phyloP scores from a whole-genome alignment of 2,329 filamentous ascomycete species.

The Sporothrix schenckii region DNA sequence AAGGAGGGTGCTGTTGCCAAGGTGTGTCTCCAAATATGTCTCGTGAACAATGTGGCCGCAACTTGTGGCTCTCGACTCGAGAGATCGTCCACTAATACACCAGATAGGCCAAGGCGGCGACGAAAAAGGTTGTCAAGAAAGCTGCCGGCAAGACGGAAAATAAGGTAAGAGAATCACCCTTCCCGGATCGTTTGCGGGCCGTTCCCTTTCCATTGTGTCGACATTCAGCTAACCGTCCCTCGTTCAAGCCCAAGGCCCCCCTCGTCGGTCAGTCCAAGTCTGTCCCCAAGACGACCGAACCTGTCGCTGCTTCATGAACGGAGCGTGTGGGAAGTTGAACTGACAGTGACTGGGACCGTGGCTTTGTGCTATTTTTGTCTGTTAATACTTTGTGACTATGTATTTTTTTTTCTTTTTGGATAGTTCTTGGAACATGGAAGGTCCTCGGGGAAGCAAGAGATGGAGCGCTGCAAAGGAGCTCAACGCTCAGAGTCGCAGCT shows the following conservation, averaged over 20 bases:
- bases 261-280: constrained; percentile 9
- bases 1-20: constrained; percentile 42
- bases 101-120: constrained; percentile 35
- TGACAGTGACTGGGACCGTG: neutral
- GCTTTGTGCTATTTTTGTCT: neutral
- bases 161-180: constrained; percentile 32
- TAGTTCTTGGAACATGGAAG: too few species aligned
- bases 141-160: constrained; percentile 38
- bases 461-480: neutral
- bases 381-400: too few species aligned
- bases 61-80: neutral
- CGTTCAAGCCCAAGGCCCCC: constrained; percentile 39
- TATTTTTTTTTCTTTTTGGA: neutral
- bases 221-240: neutral
- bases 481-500: too few species aligned
- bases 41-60: too few species aligned
- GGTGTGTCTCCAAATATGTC: constrained; percentile 35
- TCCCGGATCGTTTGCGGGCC: too few species aligned
- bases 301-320: constrained; percentile 26
- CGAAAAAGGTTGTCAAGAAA: constrained; percentile 41
- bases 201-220: too few species aligned
- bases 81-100: neutral
- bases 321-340: neutral
- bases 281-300: constrained; percentile 42
- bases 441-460: neutral